These are phyloP conservation scores for Bipolaris zeicola DNA, from an alignment of 2,329 filamentous ascomycete genomes.

Conservation along the genomic window DNA sequence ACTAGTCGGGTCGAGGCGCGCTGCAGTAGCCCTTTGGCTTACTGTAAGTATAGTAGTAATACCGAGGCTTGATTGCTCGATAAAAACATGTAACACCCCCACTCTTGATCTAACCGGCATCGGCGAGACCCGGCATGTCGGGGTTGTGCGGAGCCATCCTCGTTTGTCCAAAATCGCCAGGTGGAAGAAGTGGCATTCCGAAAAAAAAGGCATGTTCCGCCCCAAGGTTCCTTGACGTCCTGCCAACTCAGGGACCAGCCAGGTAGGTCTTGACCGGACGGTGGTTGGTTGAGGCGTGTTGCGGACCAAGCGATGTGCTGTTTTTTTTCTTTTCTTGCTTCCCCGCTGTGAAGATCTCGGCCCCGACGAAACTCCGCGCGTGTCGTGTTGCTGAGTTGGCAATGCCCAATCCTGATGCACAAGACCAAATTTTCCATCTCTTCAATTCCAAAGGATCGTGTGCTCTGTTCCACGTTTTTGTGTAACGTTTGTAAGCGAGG, in stretches of 20 bases:
- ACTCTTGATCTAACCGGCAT: conserved; percentile 4
- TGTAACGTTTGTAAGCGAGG: conserved; percentile 1
- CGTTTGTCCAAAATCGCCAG: not conserved
- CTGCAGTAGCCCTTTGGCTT: not conserved
- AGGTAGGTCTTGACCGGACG: conserved; percentile 4
- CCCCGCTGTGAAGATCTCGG: conserved; percentile 1
- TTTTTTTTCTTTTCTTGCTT: not conserved
- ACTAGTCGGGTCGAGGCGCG: not conserved
- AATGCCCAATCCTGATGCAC: not conserved
- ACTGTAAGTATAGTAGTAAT: not conserved
- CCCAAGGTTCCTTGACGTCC: not conserved
- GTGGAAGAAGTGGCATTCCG: not conserved
- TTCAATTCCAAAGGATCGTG: not conserved
- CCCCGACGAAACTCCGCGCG: conserved; percentile 6
- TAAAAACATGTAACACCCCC: conserved; percentile 1
- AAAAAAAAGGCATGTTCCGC: not conserved
- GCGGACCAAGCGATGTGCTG: not conserved
- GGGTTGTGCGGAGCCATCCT: conserved; percentile 4
- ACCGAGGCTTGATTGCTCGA: not conserved
- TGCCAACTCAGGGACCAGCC: not conserved
- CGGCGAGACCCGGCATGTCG: conserved; percentile 18
- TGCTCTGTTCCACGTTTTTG: not conserved
- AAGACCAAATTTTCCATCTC: not conserved
- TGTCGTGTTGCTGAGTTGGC: not conserved
- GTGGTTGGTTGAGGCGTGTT: not conserved